Evolutionary conservation across 495 filamentous ascomycete species (phyloP), one percentile per base, ranked within the genome.

Genomic region (Cudoniella acicularis): DNA sequence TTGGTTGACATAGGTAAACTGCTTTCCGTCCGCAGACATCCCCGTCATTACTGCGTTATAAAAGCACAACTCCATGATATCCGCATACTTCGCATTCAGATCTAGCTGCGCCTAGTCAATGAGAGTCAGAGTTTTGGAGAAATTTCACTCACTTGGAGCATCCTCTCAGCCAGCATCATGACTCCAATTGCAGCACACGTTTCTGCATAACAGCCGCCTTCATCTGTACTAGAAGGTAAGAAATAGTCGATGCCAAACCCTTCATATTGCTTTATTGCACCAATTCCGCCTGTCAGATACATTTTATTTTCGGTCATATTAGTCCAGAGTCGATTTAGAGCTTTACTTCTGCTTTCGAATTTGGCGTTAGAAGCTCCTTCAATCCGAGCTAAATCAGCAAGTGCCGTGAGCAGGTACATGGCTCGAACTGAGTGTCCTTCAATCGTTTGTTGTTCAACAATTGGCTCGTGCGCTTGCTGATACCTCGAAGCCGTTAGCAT

Each of bases 121-220:
- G n/a, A 43, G 26, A n/a, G 18, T 13, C 11, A 25, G 18, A 46
- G 2, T 2, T 2, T 36, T 6, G 4, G 13, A 36, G 6, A 36
- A 36, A 13, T 36, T 36, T 36, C 30, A 24, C 67, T 54, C 53
- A 74, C 74, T 60, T 80, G 73, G 1, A 85, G 64, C 13, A 83
- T 53, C 3, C 82, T 69, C 58, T 84, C 78, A 10, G 80, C 79
- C 4, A 83, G 66, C 76, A 85, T 81, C 66, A 85, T 84, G 25
- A 84, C 70, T n/a, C 78, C 83, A 61, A 85, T 82, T 0, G 74
- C 75, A 1, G 82, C 82, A 59, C 83, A 86, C 3, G 83, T 85
- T 66, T 85, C 83, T 13, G 82, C 75, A 64, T 84, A 85, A 60
- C 81, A 86, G 0, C 83, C 83, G 10, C 81, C 81, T 47, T 84